A percentile compares a stretch with the other conserved stretches of the same genome.
These are phyloP conservation scores for Erythrobasidium yunnanense DNA, from an alignment of 768 basidiomycete species.

Conservation along the genomic window DNA sequence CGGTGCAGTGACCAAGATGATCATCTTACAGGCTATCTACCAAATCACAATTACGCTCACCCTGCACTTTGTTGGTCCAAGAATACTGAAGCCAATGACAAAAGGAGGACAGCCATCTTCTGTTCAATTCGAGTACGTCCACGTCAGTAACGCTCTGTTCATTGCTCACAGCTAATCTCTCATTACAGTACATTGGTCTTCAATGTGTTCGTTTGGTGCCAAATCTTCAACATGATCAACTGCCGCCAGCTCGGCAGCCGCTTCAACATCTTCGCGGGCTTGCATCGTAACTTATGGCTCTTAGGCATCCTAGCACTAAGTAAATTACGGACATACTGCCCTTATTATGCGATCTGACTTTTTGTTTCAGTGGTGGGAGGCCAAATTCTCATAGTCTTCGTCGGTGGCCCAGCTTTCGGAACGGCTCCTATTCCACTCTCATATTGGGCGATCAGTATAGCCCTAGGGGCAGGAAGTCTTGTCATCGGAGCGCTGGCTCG, in stretches of 20 bases:
- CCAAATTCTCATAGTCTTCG: constrained; percentile 26
- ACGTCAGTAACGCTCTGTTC: background rate
- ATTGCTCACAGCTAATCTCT: too few relatives aligned
- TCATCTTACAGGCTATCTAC: constrained; percentile 8
- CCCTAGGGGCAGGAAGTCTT: constrained; percentile 6
- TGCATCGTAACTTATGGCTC: constrained; percentile 21
- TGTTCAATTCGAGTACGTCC: constrained; percentile 5
- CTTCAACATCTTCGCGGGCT: constrained; percentile 18
- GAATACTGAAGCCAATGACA: background rate
- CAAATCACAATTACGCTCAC: constrained; percentile 20
- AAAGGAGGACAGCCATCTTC: background rate
- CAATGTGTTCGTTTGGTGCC: constrained; percentile 27
- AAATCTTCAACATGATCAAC: constrained; percentile 30
- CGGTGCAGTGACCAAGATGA: constrained; percentile 23
- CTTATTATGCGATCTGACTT: background rate
- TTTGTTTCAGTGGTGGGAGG: constrained; percentile 20
- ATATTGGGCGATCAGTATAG: constrained; percentile 21
- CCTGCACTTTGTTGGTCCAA: constrained; percentile 15
- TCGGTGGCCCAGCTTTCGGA: constrained; percentile 25
- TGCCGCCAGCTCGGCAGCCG: constrained; percentile 21
- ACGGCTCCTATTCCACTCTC: constrained; percentile 6
- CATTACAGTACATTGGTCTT: constrained; percentile 16
- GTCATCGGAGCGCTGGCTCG: constrained; percentile 8
- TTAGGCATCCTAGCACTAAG: constrained; percentile 24
- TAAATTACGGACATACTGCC: background rate